A percentile compares a stretch with the other conserved stretches of the same genome.
Evolutionary conservation across 306 rosid species (phyloP).

Genomic region (Casuarina cunninghamiana): DNA sequence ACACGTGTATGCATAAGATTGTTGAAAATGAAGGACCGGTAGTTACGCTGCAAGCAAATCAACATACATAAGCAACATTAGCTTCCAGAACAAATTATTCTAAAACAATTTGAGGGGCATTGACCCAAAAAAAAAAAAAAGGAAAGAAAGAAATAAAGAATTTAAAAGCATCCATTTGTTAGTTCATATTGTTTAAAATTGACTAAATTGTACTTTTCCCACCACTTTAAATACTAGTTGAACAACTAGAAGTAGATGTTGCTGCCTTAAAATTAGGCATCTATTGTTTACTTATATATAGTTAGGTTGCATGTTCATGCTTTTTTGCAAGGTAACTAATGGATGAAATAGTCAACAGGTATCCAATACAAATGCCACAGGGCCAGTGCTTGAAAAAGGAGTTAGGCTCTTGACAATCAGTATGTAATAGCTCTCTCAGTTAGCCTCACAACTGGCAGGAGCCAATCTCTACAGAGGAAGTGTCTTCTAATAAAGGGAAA

Average conservation of each 20-base stretch:
- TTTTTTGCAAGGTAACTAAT: slow-evolving; percentile 9
- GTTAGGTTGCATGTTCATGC: background rate
- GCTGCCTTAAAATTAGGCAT: slow-evolving; percentile 2
- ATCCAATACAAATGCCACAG: slow-evolving; percentile 1
- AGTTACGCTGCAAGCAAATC: slow-evolving; percentile 75
- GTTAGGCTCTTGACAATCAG: background rate
- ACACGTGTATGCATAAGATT: slow-evolving; percentile 76
- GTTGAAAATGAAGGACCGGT: slow-evolving; percentile 85
- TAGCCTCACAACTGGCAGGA: background rate
- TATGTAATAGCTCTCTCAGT: background rate
- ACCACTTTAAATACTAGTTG: background rate
- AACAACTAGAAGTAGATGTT: slow-evolving; percentile 8
- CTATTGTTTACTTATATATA: slow-evolving; percentile 13
- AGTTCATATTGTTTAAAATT: background rate
- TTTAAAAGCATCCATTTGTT: slow-evolving; percentile 2
- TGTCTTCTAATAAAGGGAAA: background rate
- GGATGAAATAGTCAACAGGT: slow-evolving; percentile 4
- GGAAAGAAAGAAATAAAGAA: no score
- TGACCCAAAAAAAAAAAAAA: background rate
- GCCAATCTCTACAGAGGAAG: slow-evolving; percentile 5
- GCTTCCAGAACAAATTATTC: slow-evolving; percentile 5
- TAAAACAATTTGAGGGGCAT: slow-evolving; percentile 8
- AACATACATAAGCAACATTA: slow-evolving; percentile 29
- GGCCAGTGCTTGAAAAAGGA: background rate
- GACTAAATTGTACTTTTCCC: background rate